phyloP scores from a whole-genome alignment of 805 yeast species.

The Henningerozyma blattae region DNA sequence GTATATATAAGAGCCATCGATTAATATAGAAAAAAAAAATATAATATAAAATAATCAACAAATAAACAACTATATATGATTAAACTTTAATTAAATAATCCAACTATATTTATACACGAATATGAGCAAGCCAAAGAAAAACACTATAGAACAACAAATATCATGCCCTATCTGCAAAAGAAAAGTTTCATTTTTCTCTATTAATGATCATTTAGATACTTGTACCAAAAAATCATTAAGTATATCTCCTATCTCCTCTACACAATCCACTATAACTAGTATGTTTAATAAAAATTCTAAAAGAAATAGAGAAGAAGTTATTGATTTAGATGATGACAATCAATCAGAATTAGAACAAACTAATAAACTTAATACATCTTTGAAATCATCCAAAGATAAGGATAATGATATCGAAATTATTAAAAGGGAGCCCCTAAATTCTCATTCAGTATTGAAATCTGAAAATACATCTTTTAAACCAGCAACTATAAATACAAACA shows the following conservation, averaged over 20 bases:
- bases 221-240: constrained; percentile 9
- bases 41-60: no score
- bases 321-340: background rate
- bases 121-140: constrained; percentile 1
- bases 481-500: constrained; percentile 4
- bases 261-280: constrained; percentile 11
- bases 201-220: constrained; percentile 22
- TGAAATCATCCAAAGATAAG: no score
- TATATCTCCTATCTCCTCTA: no score
- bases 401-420: constrained; percentile 1
- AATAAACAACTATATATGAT: no score
- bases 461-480: constrained; percentile 2
- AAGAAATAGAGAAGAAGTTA: background rate
- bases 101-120: no score
- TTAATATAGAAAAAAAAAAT: no score
- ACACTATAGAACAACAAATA: constrained; percentile 13
- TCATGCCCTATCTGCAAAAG: constrained; percentile 23
- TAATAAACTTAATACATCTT: no score
- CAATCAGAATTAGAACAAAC: background rate
- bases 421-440: background rate
- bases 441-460: no score
- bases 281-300: constrained; percentile 5
- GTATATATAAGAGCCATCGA: no score
- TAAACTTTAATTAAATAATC: no score
- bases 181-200: constrained; percentile 13